phyloP scores from a whole-genome alignment of 176 grass and related monocot genomes.

The Aegilops longissima region DNA sequence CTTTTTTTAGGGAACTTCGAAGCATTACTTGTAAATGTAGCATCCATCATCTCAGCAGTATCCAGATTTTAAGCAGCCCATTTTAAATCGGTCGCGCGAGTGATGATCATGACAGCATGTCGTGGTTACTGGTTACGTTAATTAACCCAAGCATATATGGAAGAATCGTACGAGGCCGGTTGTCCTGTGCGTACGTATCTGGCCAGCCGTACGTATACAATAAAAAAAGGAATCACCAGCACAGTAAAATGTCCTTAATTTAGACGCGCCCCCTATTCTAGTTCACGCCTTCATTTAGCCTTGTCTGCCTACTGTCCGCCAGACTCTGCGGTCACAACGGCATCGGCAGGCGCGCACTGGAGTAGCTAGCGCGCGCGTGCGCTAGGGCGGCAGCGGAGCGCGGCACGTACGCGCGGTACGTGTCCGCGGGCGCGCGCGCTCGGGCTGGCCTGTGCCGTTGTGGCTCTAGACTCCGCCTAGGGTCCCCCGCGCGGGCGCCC shows the following conservation, averaged over 20 bases:
- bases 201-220: background rate
- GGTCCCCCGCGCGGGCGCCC: background rate
- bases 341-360: background rate
- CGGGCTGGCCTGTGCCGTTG: background rate
- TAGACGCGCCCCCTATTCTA: background rate
- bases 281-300: background rate
- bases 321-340: background rate
- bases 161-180: too few relatives aligned
- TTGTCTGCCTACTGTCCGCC: slow-evolving; percentile 13
- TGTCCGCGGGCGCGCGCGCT: background rate
- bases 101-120: background rate
- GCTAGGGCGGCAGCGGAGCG: background rate
- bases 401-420: background rate
- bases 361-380: background rate
- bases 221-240: background rate
- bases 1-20: too few relatives aligned
- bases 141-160: background rate
- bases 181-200: slow-evolving; percentile 14
- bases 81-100: too few relatives aligned
- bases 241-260: slow-evolving; percentile 21
- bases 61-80: too few relatives aligned
- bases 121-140: background rate
- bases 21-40: background rate
- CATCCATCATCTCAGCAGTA: background rate
- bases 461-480: too few relatives aligned